Base-by-base conservation (phyloP, 768 basidiomycete species). In the Naganishia vishniacii region DNA sequence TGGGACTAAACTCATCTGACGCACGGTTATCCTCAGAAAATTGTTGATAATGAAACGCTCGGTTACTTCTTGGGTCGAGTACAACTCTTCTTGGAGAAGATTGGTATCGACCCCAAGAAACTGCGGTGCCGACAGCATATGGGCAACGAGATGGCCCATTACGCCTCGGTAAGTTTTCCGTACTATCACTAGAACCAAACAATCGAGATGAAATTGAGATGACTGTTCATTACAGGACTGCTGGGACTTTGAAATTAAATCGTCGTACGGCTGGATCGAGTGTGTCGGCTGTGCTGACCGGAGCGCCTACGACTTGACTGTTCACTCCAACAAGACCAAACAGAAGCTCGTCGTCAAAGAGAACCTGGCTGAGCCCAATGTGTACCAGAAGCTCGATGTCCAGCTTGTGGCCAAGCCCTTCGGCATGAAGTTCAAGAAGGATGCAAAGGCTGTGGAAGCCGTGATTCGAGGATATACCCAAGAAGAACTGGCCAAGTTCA, bases 121-220 rank as follows among this genome's bases (percentile, higher is more conserved):
- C 80, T 97, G 67, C 84, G 95, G 59, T 98, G 97, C 84, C 83
- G 95, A 34, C 95, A 99, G 74, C 95, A 99, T 77, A 98, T 98
- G 95, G 83, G 80, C 40, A 99, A 98, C 79, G 95, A 98, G 81
- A 98, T 98, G 94, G 95, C 95, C 0, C 95, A 98, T 78, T 99
- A 99, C 77, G 94, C 95, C 61, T 84, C 91, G 26, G 74, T 73
- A 56, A 63, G 74, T 65, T 1, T 18, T 28, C n/a, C 29, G 26
- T 26, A 48, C 32, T 20, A n/a, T n/a, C n/a, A n/a, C n/a, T n/a
- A n/a, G n/a, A n/a, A n/a, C n/a, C n/a, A n/a, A n/a, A n/a, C n/a
- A n/a, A n/a, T n/a, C n/a, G n/a, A n/a, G n/a, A n/a, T n/a, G n/a
- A n/a, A n/a, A n/a, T n/a, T n/a, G n/a, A n/a, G 58, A 34, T 40